Conservation (phyloP, 768 basidiomycete species). For the Pleurotus djamor region DNA sequence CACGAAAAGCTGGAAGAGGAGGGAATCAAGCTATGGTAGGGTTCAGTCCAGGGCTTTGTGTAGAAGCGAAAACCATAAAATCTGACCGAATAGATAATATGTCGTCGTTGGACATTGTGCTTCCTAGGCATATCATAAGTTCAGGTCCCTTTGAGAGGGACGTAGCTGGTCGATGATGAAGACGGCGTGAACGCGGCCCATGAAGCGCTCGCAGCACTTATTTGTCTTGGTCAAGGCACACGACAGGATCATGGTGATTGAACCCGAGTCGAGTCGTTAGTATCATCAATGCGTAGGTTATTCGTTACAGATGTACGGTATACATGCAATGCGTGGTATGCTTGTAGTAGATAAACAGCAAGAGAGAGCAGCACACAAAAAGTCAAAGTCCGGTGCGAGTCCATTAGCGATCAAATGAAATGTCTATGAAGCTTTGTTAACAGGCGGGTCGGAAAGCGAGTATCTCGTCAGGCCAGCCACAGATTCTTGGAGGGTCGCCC, state of each 20-base stretch:
- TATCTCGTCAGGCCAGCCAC: neutral
- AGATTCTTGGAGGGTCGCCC: neutral
- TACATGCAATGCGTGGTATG: neutral
- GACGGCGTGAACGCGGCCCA: neutral
- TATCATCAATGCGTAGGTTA: neutral
- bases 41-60: too few relatives aligned
- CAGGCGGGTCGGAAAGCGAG: neutral
- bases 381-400: neutral
- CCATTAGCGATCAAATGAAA: neutral
- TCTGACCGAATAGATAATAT: conserved; percentile 66
- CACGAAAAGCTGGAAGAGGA: conserved; percentile 72
- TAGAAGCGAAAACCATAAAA: conserved; percentile 7
- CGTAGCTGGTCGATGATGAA: neutral
- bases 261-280: neutral
- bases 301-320: neutral
- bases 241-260: neutral
- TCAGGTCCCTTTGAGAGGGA: neutral
- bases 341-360: too few relatives aligned
- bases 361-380: neutral
- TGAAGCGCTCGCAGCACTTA: neutral
- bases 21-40: conserved; percentile 57
- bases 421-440: neutral
- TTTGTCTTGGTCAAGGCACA: neutral
- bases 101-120: conserved; percentile 66
- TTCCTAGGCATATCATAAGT: conserved; percentile 58